Evolutionary conservation across 371 early-diverging fungal species (phyloP).

Genomic region (Mucor saturninus): DNA sequence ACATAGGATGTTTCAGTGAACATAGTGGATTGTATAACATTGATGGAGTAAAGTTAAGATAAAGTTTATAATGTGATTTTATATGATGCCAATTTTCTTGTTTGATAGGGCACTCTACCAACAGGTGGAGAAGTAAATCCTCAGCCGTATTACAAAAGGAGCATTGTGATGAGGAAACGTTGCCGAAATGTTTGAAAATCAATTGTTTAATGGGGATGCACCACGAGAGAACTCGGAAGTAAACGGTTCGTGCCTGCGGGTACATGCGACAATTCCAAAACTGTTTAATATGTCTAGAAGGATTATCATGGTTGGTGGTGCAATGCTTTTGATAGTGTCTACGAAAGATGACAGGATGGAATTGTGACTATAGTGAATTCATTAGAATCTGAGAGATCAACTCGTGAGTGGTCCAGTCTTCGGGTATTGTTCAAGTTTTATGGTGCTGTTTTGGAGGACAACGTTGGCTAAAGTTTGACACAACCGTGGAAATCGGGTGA

Average conservation of each 20-base stretch:
- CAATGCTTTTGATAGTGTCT: no score
- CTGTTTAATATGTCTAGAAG: neutral
- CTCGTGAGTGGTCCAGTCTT: no score
- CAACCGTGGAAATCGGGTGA: neutral
- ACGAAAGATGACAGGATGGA: no score
- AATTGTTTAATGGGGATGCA: neutral
- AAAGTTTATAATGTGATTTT: neutral
- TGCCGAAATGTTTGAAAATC: no score
- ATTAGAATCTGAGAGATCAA: no score
- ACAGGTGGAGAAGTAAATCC: neutral
- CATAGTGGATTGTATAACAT: no score
- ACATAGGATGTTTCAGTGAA: no score
- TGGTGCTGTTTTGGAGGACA: neutral
- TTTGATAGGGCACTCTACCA: neutral
- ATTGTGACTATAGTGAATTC: neutral
- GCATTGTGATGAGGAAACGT: neutral
- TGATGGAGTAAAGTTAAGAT: no score
- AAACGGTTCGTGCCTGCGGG: neutral
- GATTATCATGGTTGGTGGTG: no score
- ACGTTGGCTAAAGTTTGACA: neutral
- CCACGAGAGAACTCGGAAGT: neutral
- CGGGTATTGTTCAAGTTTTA: neutral
- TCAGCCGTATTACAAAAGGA: neutral
- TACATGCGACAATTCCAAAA: neutral
- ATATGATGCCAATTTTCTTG: neutral